These are phyloP conservation scores for Sordaria brevicollis DNA, from an alignment of 495 filamentous ascomycete species.

Conservation along the genomic window DNA sequence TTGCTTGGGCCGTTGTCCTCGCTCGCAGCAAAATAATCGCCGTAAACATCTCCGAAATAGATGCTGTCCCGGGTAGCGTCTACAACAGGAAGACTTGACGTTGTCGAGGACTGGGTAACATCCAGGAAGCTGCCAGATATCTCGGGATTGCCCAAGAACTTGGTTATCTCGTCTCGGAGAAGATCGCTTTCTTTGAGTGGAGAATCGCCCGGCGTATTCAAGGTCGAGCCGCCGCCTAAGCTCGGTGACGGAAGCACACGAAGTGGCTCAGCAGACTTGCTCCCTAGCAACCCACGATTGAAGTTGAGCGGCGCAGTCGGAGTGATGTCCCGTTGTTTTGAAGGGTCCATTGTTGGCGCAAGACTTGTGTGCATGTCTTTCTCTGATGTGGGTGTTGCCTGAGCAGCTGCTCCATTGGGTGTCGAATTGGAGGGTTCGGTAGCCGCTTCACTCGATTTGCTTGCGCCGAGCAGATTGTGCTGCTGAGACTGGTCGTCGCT, in stretches of 20 bases:
- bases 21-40: constrained; percentile 29
- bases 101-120: constrained; percentile 1
- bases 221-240: constrained; percentile 41
- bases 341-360: constrained; percentile 10
- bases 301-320: constrained; percentile 43
- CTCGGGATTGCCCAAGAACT: constrained; percentile 49
- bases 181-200: constrained; percentile 65
- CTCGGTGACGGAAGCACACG: constrained; percentile 21
- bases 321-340: constrained; percentile 19
- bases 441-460: neutral
- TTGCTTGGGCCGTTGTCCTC: constrained; percentile 12
- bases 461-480: neutral
- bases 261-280: neutral
- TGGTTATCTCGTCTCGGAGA: constrained; percentile 71
- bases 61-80: constrained; percentile 29
- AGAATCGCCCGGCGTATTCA: constrained; percentile 46
- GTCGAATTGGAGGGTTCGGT: neutral
- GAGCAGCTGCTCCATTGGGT: neutral
- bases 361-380: neutral
- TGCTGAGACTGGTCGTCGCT: neutral
- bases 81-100: constrained; percentile 14
- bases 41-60: constrained; percentile 35
- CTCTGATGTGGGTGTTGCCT: neutral
- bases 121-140: constrained; percentile 3
- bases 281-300: constrained; percentile 13